Conservation (phyloP, 208 protist species). For the Trypanosoma congolense region DNA sequence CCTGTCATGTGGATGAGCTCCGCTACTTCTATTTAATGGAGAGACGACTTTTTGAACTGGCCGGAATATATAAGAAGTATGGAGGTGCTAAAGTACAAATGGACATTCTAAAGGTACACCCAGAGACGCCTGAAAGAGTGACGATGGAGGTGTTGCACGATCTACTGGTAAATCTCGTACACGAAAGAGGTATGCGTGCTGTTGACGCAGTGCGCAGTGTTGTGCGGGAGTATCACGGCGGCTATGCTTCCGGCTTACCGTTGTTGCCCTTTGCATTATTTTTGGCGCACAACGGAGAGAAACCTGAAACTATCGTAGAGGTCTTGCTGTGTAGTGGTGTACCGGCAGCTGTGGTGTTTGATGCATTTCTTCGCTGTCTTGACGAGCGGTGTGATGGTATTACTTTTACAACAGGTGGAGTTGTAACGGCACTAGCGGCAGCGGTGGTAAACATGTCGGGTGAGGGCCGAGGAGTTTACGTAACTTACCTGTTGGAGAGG, state of each 20-base stretch:
- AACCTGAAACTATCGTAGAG: constrained; percentile 20
- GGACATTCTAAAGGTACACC: constrained; percentile 75
- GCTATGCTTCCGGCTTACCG: constrained; percentile 56
- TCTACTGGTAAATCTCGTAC: constrained; percentile 31
- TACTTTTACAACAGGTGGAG: constrained; percentile 31
- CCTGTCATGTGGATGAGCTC: constrained; percentile 37
- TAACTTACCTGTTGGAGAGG: constrained; percentile 59
- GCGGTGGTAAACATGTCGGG: constrained; percentile 27
- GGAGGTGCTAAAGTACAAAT: constrained; percentile 77
- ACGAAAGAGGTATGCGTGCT: constrained; percentile 23
- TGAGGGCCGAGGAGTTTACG: constrained; percentile 39
- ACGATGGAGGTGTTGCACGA: constrained; percentile 51
- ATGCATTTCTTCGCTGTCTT: constrained; percentile 45
- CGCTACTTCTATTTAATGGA: constrained; percentile 45
- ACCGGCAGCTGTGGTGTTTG: constrained; percentile 36
- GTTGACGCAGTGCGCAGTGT: constrained; percentile 51
- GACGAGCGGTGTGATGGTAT: constrained; percentile 27
- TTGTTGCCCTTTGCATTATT: constrained; percentile 67
- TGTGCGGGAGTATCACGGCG: constrained; percentile 55
- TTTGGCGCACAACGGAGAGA: constrained; percentile 38
- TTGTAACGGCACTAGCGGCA: constrained; percentile 33
- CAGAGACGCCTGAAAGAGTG: constrained; percentile 36
- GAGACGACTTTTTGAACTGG: constrained; percentile 56
- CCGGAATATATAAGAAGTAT: constrained; percentile 47
- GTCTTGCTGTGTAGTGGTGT: constrained; percentile 44